Evolutionary conservation across 208 protist species (phyloP).

Genomic region (Sergeia podlipaevii): DNA sequence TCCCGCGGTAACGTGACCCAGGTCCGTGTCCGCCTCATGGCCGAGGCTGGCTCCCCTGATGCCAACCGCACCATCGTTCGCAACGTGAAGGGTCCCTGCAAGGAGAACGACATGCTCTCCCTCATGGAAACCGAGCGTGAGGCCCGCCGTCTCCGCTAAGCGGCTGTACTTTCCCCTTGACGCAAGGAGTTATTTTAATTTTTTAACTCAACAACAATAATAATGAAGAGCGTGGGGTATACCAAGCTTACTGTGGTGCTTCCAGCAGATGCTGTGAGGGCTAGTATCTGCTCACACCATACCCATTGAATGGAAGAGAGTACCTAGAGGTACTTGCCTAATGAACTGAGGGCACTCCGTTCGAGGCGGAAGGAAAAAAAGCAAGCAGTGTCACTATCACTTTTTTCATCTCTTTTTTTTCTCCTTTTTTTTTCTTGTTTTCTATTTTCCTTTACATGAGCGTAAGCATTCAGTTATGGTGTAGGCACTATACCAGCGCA

Average conservation of each 20-base stretch:
- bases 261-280: too few species aligned
- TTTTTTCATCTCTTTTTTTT: conserved; percentile 20
- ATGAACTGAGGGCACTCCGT: too few species aligned
- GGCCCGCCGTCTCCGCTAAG: conserved; percentile 98
- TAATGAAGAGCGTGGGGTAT: too few species aligned
- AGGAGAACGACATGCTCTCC: conserved; percentile 98
- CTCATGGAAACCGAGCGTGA: conserved; percentile 99
- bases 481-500: too few species aligned
- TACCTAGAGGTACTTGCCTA: too few species aligned
- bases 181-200: conserved; percentile 12
- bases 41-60: conserved; percentile 82
- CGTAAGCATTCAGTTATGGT: too few species aligned
- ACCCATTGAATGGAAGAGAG: too few species aligned
- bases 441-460: conserved; percentile 3
- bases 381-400: neutral
- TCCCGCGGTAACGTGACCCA: conserved; percentile 99
- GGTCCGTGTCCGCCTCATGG: conserved; percentile 95
- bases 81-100: conserved; percentile 99
- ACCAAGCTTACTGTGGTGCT: too few species aligned
- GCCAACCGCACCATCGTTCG: conserved; percentile 96
- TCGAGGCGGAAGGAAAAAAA: too few species aligned
- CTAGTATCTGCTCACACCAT: too few species aligned
- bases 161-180: conserved; percentile 7
- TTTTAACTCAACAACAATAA: conserved; percentile 11
- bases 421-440: conserved; percentile 4